A percentile compares a stretch with the other conserved stretches of the same genome.
These are phyloP conservation scores for Diversispora eburnea DNA, from an alignment of 192 early-diverging fungal genomes.

Conservation along the genomic window DNA sequence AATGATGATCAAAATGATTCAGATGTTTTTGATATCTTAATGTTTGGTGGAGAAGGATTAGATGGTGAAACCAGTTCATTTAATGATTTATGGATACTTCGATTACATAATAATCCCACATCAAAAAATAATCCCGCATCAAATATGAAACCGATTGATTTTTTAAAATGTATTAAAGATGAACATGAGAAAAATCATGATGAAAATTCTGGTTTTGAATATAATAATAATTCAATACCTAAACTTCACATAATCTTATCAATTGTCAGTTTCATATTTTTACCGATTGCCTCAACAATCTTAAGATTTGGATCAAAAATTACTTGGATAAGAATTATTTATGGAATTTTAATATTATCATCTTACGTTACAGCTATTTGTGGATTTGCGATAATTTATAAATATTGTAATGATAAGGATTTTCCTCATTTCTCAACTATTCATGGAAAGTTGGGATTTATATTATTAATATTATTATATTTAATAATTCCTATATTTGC, in stretches of 20 bases:
- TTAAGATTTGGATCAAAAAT: slow-evolving; percentile 8
- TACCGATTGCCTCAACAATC: slow-evolving; percentile 3
- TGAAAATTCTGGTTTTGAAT: neutral
- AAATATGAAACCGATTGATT: neutral
- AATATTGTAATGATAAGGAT: neutral
- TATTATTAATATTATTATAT: slow-evolving; percentile 17
- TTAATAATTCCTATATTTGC: neutral
- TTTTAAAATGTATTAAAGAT: slow-evolving; percentile 9
- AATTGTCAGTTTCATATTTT: neutral
- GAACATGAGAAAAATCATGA: too few species aligned
- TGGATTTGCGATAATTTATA: neutral
- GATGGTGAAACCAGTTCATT: neutral
- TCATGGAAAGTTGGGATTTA: slow-evolving; percentile 3
- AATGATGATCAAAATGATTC: neutral
- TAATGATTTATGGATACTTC: slow-evolving; percentile 14
- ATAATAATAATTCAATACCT: neutral
- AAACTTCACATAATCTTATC: neutral
- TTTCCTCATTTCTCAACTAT: neutral
- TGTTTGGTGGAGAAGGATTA: slow-evolving; percentile 13
- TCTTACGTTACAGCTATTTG: slow-evolving; percentile 1
- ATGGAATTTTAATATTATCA: neutral
- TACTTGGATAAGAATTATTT: neutral
- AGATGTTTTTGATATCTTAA: slow-evolving; percentile 1
- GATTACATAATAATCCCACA: neutral
- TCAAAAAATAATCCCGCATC: neutral